Percentiles rank a stretch among this genome's conserved stretches.
phyloP scores from a whole-genome alignment of 805 yeast species.

The Nakazawaea ishiwadae region DNA sequence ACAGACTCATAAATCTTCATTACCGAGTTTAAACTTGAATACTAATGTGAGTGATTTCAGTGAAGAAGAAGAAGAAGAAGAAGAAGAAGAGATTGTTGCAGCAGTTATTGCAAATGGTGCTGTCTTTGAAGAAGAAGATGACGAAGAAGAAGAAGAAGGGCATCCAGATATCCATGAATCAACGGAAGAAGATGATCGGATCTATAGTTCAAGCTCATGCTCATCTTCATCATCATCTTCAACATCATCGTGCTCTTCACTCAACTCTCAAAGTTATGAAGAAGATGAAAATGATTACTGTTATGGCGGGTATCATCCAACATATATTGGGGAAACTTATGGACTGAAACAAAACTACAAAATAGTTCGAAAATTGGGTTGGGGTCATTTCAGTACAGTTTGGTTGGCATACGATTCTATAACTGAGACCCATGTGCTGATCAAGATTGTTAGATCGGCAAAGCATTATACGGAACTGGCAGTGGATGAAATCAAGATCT shows the following conservation, averaged over 20 bases:
- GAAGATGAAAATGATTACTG: slow-evolving; percentile 50
- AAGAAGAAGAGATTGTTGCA: not conserved
- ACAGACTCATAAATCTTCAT: no score
- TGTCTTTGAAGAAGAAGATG: not conserved
- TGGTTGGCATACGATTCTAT: slow-evolving; percentile 50
- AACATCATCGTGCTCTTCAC: slow-evolving; percentile 14
- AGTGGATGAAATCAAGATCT: slow-evolving; percentile 51
- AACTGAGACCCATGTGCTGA: slow-evolving; percentile 46
- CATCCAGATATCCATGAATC: not conserved
- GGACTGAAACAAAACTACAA: slow-evolving; percentile 40
- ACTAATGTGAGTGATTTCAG: slow-evolving; percentile 1
- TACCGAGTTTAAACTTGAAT: slow-evolving; percentile 3
- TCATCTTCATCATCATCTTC: slow-evolving; percentile 9
- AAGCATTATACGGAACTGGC: slow-evolving; percentile 58
- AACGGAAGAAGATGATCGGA: not conserved
- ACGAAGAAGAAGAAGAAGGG: slow-evolving; percentile 5
- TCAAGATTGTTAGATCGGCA: slow-evolving; percentile 56
- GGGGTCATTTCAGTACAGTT: slow-evolving; percentile 74
- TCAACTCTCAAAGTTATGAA: slow-evolving; percentile 26
- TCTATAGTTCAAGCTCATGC: not conserved
- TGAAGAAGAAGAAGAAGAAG: not conserved
- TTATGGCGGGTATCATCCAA: slow-evolving; percentile 64
- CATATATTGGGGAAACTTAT: slow-evolving; percentile 49
- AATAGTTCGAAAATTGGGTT: slow-evolving; percentile 55
- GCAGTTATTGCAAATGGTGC: no score